phyloP scores from a whole-genome alignment of 2,329 filamentous ascomycete genomes.

The Sporothrix schenckii region DNA sequence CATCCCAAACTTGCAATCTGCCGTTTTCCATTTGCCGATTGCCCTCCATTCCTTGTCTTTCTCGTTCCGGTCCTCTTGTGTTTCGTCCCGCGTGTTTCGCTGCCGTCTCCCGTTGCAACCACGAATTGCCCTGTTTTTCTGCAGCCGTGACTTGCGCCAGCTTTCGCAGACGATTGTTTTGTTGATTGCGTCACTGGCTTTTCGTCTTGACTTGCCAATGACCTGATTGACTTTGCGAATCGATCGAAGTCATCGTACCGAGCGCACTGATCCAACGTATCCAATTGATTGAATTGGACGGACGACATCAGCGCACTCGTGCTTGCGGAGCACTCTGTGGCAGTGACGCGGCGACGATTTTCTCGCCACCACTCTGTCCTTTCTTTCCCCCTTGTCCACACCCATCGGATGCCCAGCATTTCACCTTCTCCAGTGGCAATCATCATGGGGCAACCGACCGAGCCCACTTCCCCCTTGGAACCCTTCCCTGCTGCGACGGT shows the following conservation, averaged over 20 bases:
- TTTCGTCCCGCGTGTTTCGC: neutral
- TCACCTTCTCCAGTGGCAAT: conserved; percentile 13
- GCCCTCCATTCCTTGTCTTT: conserved; percentile 15
- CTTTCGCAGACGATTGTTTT: neutral
- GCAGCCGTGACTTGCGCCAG: neutral
- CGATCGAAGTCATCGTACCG: no score
- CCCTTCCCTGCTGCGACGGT: conserved; percentile 16
- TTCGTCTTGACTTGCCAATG: neutral
- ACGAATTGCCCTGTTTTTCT: neutral
- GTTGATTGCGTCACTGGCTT: conserved; percentile 16
- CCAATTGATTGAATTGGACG: neutral
- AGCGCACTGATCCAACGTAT: no score
- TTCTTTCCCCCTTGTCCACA: neutral
- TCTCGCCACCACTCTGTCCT: neutral
- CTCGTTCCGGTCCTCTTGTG: neutral
- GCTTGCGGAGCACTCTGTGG: no score
- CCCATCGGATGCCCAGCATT: conserved; percentile 14
- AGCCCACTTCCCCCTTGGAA: conserved; percentile 24
- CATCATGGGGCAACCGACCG: conserved; percentile 33
- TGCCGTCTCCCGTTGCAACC: conserved; percentile 13
- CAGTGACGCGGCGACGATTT: neutral
- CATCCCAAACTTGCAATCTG: neutral
- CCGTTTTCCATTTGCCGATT: neutral
- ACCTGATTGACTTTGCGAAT: neutral
- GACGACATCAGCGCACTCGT: no score